phyloP scores from a whole-genome alignment of 1,139 yeast genomes.

The Barnettozyma hawaiiensis region DNA sequence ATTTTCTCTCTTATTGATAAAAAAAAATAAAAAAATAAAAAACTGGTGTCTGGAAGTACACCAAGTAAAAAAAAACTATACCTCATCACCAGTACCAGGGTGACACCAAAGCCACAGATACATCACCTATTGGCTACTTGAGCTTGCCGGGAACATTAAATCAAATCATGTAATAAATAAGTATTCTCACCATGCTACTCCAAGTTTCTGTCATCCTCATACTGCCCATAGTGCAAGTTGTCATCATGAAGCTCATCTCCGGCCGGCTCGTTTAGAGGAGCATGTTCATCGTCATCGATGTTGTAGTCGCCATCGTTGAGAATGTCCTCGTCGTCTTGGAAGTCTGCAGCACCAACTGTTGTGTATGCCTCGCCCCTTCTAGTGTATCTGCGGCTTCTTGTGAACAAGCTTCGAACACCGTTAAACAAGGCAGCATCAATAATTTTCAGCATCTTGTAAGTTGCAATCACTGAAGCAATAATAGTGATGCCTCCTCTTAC shows the following conservation, averaged over 20 bases:
- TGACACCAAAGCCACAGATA: too few species aligned
- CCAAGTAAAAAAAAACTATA: too few species aligned
- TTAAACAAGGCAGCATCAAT: conserved; percentile 36
- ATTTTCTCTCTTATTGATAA: too few species aligned
- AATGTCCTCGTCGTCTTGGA: conserved; percentile 21
- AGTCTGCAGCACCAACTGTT: conserved; percentile 15
- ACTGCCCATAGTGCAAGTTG: conserved; percentile 9
- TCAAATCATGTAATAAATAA: neutral
- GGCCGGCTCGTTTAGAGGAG: neutral
- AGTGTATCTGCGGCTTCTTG: conserved; percentile 18
- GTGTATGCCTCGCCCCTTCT: conserved; percentile 22
- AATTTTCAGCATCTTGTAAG: conserved; percentile 38
- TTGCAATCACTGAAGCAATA: conserved; percentile 41
- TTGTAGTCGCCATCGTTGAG: conserved; percentile 23
- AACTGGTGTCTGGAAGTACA: neutral
- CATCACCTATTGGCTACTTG: too few species aligned
- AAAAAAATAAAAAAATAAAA: too few species aligned
- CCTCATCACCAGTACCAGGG: too few species aligned
- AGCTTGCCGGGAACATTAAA: too few species aligned
- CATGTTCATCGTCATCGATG: neutral
- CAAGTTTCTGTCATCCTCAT: conserved; percentile 15
- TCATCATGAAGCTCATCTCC: conserved; percentile 9
- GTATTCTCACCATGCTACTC: conserved; percentile 2
- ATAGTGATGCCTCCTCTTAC: conserved; percentile 54
- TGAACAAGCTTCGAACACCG: conserved; percentile 23